Base-by-base conservation (phyloP, 2,329 filamentous ascomycete species). In the Aschersonia sp. region DNA sequence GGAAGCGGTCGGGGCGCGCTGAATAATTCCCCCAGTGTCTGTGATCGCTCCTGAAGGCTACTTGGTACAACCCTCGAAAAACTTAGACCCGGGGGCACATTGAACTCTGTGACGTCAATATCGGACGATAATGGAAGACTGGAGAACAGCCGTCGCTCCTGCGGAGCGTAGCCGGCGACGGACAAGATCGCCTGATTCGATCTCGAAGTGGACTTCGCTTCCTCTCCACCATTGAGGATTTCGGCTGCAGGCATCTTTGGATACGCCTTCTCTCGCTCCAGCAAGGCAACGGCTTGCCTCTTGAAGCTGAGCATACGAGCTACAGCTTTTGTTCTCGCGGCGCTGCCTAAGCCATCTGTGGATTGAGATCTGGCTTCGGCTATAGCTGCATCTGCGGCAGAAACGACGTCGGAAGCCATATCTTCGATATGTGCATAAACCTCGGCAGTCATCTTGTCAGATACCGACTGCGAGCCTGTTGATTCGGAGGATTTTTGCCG, bases 61-160 rank as follows among this genome's bases (percentile, higher is more conserved):
- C 56, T 67, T 20, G 58, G 64, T 54, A 57, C 54, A 48, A 68
- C 58, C 30, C 57, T 58, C 29, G 64, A 63, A 40, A 66, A 56
- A 28, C 78, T 78, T 42, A 95, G 77, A 40, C 88, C 87, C 50
- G 79, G 82, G 0, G 89, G 89, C 30, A 96, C 68, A 28, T 70
- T 75, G 40, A 74, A 71, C 57, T 61, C 54, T 44, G 58, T 55
- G 48, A 64, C 48, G 40, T 64, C 57, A 40, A 57, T 50, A 45
- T 61, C 57, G 9, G 58, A 50, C 2, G 63, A 58, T 10, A 58
- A 44, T 6, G 66, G 85, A 45, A 95, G 70, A 62, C 89, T 94
- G 4, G 91, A 94, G 61, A 92, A 96, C 4, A 96, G 70, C 51
- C 91, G 85, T 55, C 81, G 83, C 38, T 85, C 75, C 44, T 80